These are phyloP conservation scores for Agaricales sp. DNA, from an alignment of 1,284 basidiomycete species.

Conservation along the genomic window DNA sequence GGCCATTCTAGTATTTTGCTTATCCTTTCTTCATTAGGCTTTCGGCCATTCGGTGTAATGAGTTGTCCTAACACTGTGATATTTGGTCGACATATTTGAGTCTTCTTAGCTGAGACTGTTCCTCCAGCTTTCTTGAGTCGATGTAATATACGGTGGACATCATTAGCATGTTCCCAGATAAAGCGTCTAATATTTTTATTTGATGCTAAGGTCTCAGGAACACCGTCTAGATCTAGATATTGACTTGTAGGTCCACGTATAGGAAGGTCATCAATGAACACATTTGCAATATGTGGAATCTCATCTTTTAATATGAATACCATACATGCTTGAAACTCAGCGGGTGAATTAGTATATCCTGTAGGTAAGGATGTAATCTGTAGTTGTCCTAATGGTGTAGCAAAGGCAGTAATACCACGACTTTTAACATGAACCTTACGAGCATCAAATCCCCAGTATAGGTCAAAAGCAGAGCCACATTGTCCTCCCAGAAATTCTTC, in stretches of 20 bases:
- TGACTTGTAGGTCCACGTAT: constrained; percentile 19
- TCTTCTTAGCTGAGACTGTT: constrained; percentile 7
- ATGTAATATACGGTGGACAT: constrained; percentile 1
- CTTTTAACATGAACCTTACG: constrained; percentile 12
- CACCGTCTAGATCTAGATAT: constrained; percentile 17
- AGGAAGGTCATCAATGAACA: constrained; percentile 23
- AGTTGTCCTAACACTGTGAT: constrained; percentile 9
- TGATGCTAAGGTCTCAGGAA: constrained; percentile 17
- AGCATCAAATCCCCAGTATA: constrained; percentile 22
- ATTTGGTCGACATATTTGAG: constrained; percentile 3
- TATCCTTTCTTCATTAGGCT: constrained; percentile 10
- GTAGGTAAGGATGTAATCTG: too few relatives aligned
- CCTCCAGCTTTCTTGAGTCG: constrained; percentile 3
- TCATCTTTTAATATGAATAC: constrained; percentile 17
- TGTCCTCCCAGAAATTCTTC: constrained; percentile 20
- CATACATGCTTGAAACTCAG: too few relatives aligned
- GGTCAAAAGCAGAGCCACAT: constrained; percentile 21
- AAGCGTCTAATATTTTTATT: background rate
- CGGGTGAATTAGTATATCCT: too few relatives aligned
- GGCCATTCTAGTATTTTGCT: constrained; percentile 12
- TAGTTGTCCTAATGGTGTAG: too few relatives aligned
- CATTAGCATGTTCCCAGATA: constrained; percentile 9
- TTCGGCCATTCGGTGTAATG: constrained; percentile 10
- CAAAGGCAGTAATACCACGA: too few relatives aligned
- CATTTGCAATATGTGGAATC: constrained; percentile 17